Evolutionary conservation across 2,329 filamentous ascomycete species (phyloP).

Genomic region (Amylocarpus encephaloides): DNA sequence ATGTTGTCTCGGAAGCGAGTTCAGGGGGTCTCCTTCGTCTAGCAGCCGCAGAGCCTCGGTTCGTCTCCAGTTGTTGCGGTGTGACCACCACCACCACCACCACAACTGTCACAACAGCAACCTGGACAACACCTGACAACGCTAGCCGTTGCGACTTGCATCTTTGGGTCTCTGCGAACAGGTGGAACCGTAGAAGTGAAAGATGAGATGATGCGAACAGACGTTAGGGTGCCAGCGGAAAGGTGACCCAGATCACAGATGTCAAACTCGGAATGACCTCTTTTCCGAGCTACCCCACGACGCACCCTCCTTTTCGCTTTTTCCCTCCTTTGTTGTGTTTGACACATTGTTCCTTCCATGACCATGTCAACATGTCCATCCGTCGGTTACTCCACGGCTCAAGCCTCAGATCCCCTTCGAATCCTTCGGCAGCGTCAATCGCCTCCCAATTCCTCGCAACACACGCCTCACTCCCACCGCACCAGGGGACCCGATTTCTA

Average conservation of each 20-base stretch:
- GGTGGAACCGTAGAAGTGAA: too few relatives aligned
- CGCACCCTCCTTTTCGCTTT: background rate
- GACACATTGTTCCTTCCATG: background rate
- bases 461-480: constrained; percentile 37
- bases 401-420: background rate
- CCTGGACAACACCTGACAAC: too few relatives aligned
- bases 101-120: too few relatives aligned
- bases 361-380: constrained; percentile 15
- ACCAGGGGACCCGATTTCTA: constrained; percentile 44
- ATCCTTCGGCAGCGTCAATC: constrained; percentile 29
- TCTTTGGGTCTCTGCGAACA: too few relatives aligned
- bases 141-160: too few relatives aligned
- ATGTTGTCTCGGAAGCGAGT: background rate
- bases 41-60: background rate
- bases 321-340: background rate
- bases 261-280: background rate
- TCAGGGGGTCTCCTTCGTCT: background rate
- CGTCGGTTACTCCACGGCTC: constrained; percentile 1
- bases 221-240: background rate
- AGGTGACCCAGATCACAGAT: too few relatives aligned
- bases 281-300: background rate
- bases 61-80: background rate
- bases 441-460: constrained; percentile 37
- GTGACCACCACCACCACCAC: background rate
- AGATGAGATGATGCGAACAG: background rate